A percentile compares a stretch with the other conserved stretches of the same genome.
Evolutionary conservation across 1,284 basidiomycete genomes (phyloP).

Genomic region (Cryptococcus sp.): DNA sequence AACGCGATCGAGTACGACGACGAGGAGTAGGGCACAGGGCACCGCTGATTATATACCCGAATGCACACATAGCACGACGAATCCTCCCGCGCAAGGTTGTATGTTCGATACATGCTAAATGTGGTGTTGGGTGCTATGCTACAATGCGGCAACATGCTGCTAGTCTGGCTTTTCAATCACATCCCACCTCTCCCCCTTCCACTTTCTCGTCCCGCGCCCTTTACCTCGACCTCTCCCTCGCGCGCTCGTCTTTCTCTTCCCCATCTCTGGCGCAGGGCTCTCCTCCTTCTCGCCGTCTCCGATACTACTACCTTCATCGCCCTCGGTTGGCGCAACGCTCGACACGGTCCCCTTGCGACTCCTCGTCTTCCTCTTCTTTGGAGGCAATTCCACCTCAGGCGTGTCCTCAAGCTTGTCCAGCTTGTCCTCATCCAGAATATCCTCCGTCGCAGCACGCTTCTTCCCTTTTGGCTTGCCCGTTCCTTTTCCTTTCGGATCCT

Average conservation of each 20-base stretch:
- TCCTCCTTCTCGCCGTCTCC: constrained; percentile 5
- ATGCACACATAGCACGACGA: background rate
- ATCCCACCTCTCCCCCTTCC: constrained; percentile 3
- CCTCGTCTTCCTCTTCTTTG: constrained; percentile 9
- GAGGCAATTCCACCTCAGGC: constrained; percentile 1
- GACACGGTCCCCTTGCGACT: constrained; percentile 9
- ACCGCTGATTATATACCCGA: background rate
- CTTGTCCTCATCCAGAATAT: constrained; percentile 1
- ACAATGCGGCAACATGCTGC: background rate
- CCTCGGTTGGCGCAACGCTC: constrained; percentile 9
- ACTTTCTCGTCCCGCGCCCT: constrained; percentile 3
- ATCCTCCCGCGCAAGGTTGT: background rate
- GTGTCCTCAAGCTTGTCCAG: constrained; percentile 9
- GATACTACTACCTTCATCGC: background rate
- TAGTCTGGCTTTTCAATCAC: constrained; percentile 3
- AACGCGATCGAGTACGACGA: constrained; percentile 31
- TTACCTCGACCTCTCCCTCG: constrained; percentile 6
- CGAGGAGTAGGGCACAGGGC: constrained; percentile 22
- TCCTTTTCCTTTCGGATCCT: constrained; percentile 34
- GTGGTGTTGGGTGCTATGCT: background rate
- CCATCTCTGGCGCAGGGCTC: background rate
- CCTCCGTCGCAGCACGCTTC: constrained; percentile 4
- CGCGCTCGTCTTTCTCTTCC: background rate
- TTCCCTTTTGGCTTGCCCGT: constrained; percentile 20
- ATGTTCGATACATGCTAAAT: background rate